Evolutionary conservation across 1,284 basidiomycete genomes (phyloP).

Genomic region (Peniophora sp.): DNA sequence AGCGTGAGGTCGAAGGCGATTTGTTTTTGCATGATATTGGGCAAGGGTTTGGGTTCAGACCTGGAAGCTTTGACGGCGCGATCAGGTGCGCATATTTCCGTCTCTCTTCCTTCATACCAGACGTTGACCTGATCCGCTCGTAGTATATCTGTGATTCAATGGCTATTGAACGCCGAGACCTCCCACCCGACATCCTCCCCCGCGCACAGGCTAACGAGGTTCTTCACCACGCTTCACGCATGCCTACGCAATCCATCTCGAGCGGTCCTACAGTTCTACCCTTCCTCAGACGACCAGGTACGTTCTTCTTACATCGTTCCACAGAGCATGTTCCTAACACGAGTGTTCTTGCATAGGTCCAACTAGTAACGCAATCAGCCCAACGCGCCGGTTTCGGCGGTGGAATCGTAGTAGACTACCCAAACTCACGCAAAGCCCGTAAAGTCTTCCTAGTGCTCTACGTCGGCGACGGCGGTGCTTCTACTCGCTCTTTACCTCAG

Average conservation of each 20-base stretch:
- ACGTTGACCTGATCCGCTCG: not conserved
- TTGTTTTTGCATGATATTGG: slow-evolving; percentile 90
- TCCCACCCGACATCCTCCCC: slow-evolving; percentile 88
- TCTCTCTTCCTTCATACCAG: not conserved
- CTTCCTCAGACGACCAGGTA: slow-evolving; percentile 91
- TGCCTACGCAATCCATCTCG: slow-evolving; percentile 87
- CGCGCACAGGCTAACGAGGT: slow-evolving; percentile 83
- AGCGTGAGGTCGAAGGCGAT: slow-evolving; percentile 91
- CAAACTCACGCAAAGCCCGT: slow-evolving; percentile 89
- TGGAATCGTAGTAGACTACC: slow-evolving; percentile 95
- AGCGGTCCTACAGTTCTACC: slow-evolving; percentile 95
- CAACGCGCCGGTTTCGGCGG: slow-evolving; percentile 96
- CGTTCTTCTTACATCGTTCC: too few relatives aligned
- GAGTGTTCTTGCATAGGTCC: too few relatives aligned
- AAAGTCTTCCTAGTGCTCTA: slow-evolving; percentile 90
- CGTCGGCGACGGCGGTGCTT: slow-evolving; percentile 65
- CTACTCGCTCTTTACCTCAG: slow-evolving; percentile 47
- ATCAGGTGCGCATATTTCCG: slow-evolving; percentile 62
- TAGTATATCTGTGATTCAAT: slow-evolving; percentile 97
- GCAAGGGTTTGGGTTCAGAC: slow-evolving; percentile 90
- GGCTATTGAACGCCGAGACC: slow-evolving; percentile 96
- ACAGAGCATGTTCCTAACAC: too few relatives aligned
- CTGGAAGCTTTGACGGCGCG: slow-evolving; percentile 95
- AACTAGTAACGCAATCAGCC: slow-evolving; percentile 89
- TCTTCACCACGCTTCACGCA: slow-evolving; percentile 96